Base-by-base conservation (phyloP, 2,329 filamentous ascomycete genomes). In the Neopestalotiopsis sp. region DNA sequence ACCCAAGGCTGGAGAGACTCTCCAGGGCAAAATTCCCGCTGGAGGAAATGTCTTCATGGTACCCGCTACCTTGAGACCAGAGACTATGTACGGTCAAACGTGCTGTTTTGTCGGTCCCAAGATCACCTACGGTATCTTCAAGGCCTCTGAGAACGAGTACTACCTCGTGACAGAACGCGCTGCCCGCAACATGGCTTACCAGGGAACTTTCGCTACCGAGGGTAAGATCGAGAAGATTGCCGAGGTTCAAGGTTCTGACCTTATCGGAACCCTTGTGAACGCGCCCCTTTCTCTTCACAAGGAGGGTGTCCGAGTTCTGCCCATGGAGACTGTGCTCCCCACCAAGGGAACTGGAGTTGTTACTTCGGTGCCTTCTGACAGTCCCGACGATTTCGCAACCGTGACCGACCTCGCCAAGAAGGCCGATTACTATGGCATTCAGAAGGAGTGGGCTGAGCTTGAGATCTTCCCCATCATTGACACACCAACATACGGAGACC, bases 11-110 rank as follows among this genome's bases (percentile, higher is more conserved):
- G 89, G 90, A 72, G 88, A 92, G 73, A 84, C 89, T 66, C 82
- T 98, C 69, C 88, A 91, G 79, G 91, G 89, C 72, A 96, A 95
- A 83, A 83, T 98, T 4, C 93, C 95, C 5, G 87, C 90, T 45
- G 90, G 88, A 72, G 91, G 93, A 61, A 92, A 92, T 71, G 91
- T 98, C 68, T 98, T 92, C 84, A 92, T 98, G 76, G 90, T 98
- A 13, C 93, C 96, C 13, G 96, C 96, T 17, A 98, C 96, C 67
- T 88, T 99, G 71, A 89, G 96, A 71, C 94, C 96, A 2, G 96
- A 99, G 86, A 99, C 96, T 45, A 98, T 99, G 95, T 99, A 98
- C 79, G 97, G 97, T 56, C 96, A 98, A 82, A 97, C 91, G 4
- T 97, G 94, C 83, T 97, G 95, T 80, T 99, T 98, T 75, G 94